Conservation (phyloP, 257 asterid genomes). For the Nicotiana tabacum region DNA sequence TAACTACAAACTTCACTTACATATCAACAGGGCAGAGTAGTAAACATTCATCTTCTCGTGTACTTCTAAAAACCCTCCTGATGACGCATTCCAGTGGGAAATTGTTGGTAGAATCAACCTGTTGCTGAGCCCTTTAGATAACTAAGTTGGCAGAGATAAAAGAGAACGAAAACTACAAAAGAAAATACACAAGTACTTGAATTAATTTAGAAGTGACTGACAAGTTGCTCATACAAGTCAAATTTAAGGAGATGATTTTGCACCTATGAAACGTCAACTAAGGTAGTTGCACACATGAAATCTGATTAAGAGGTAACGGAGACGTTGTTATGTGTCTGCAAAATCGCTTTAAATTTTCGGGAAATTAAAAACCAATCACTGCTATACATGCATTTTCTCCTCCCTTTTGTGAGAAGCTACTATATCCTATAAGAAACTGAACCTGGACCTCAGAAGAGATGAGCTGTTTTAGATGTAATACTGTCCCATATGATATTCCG, state of each 20-base stretch:
- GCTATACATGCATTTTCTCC: not conserved
- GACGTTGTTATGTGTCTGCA: not conserved
- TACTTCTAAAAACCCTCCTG: slow-evolving; percentile 76
- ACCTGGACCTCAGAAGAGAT: not conserved
- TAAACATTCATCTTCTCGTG: slow-evolving; percentile 86
- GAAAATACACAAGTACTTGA: not conserved
- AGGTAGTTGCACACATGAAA: not conserved
- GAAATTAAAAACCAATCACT: not conserved
- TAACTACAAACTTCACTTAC: slow-evolving; percentile 45
- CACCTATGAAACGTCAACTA: not conserved
- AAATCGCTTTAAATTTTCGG: not conserved
- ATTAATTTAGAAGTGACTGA: not conserved
- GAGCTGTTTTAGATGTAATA: not conserved
- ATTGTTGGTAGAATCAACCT: slow-evolving; percentile 89
- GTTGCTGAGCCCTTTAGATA: slow-evolving; percentile 22
- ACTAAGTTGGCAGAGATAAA: not conserved
- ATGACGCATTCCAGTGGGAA: slow-evolving; percentile 82
- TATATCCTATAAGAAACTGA: not conserved
- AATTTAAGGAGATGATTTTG: not conserved
- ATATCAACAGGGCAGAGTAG: slow-evolving; percentile 95
- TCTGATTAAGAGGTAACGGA: not conserved
- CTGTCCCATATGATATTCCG: not conserved
- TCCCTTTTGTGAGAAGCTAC: not conserved
- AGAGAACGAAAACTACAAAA: not conserved
- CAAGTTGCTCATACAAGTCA: not conserved